phyloP scores from a whole-genome alignment of 208 protist species.

The Acanthamoeba lugdunensis region DNA sequence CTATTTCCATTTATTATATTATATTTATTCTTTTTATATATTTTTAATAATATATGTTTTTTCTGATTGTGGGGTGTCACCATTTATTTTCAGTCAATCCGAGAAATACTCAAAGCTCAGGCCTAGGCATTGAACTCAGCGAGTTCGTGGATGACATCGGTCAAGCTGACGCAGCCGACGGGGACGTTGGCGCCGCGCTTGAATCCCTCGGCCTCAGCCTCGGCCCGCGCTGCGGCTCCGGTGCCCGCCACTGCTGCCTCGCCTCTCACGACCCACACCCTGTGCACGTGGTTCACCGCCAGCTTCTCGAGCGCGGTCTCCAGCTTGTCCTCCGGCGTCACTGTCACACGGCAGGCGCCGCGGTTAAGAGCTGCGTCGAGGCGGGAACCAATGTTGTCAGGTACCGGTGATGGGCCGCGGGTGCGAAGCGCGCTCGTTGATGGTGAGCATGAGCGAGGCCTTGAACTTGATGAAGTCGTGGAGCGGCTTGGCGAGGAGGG shows the following conservation, averaged over 20 bases:
- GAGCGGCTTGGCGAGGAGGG: constrained; percentile 24
- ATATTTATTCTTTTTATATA: no score
- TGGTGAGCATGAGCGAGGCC: constrained; percentile 17
- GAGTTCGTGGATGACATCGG: constrained; percentile 53
- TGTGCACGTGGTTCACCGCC: not conserved
- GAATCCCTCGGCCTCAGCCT: no score
- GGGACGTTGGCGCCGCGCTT: not conserved
- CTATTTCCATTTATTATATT: no score
- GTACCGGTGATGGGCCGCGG: constrained; percentile 51
- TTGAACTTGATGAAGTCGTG: constrained; percentile 57
- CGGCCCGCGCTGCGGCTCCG: not conserved
- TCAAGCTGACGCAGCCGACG: constrained; percentile 33
- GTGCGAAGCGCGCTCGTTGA: constrained; percentile 26
- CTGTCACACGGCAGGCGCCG: not conserved
- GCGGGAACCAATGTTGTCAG: no score
- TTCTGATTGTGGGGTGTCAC: no score
- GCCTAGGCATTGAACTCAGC: constrained; percentile 13
- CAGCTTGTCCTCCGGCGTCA: constrained; percentile 23
- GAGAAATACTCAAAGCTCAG: no score
- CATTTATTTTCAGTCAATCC: no score
- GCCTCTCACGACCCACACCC: constrained; percentile 49
- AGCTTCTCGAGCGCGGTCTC: constrained; percentile 48
- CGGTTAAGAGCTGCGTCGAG: not conserved
- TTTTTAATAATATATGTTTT: no score
- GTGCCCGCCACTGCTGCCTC: not conserved